A percentile compares a stretch with the other conserved stretches of the same genome.
Evolutionary conservation across 495 filamentous ascomycete species (phyloP).

Genomic region (Aspergillus haitiensis): DNA sequence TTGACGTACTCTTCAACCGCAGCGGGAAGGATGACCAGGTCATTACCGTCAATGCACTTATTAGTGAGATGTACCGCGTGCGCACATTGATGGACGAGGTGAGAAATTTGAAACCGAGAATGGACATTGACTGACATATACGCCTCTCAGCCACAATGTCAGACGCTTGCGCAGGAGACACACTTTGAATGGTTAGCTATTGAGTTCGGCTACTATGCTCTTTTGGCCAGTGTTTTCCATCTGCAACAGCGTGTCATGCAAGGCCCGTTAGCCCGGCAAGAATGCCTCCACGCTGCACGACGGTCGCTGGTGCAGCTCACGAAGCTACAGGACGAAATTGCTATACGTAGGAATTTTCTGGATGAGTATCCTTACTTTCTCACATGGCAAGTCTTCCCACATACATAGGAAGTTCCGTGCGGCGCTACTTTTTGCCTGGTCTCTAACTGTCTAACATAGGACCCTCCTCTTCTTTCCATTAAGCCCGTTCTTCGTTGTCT

Average conservation of each 20-base stretch:
- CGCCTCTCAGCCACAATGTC: neutral
- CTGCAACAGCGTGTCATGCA: conserved; percentile 8
- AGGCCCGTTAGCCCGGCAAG: conserved; percentile 30
- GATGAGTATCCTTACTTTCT: conserved; percentile 35
- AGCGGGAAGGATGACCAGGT: neutral
- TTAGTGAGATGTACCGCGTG: neutral
- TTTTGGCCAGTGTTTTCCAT: conserved; percentile 25
- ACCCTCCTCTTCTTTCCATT: conserved; percentile 35
- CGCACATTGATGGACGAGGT: neutral
- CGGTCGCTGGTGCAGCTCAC: conserved; percentile 28
- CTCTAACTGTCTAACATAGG: conserved; percentile 24
- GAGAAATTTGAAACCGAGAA: neutral
- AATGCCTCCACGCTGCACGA: conserved; percentile 32
- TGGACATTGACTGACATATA: too few species aligned
- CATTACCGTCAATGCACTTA: neutral
- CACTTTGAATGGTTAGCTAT: conserved; percentile 29
- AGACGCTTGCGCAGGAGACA: neutral
- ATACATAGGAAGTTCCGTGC: too few species aligned
- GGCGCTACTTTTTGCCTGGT: too few species aligned
- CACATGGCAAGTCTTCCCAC: conserved; percentile 27
- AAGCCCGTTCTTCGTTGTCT: conserved; percentile 36
- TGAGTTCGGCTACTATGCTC: conserved; percentile 35
- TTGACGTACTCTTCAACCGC: conserved; percentile 1
- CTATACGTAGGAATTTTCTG: conserved; percentile 19
- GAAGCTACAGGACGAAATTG: conserved; percentile 28